Percentiles rank a stretch among this genome's conserved stretches.
Conservation (phyloP, 2,329 filamentous ascomycete genomes). For the Fusarium illudens region DNA sequence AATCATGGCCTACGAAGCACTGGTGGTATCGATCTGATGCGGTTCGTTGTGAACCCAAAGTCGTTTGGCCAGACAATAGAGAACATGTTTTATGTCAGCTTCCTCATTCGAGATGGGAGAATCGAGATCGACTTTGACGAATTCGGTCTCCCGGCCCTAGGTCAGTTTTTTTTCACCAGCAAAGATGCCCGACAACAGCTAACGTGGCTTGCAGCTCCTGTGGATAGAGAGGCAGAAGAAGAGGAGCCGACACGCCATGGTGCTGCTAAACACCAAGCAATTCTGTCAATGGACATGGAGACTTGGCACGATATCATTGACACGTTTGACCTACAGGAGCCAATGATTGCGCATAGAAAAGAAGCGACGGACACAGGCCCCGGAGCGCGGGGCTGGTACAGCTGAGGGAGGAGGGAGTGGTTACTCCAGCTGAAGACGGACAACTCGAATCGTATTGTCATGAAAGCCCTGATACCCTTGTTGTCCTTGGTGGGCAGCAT, state of each 20-base stretch:
- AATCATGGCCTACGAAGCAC: conserved; percentile 71
- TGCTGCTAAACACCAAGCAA: conserved; percentile 79
- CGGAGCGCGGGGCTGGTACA: conserved; percentile 72
- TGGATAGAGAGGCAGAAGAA: conserved; percentile 55
- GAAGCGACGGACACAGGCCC: conserved; percentile 63
- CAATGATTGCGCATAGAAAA: conserved; percentile 84
- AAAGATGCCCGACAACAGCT: background rate
- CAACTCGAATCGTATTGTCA: conserved; percentile 10
- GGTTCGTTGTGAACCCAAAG: conserved; percentile 87
- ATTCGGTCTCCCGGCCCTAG: conserved; percentile 77
- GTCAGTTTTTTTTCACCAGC: conserved; percentile 62
- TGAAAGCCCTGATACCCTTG: conserved; percentile 4
- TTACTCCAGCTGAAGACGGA: background rate
- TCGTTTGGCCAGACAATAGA: conserved; percentile 96
- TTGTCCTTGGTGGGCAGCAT: background rate
- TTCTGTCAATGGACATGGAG: conserved; percentile 86
- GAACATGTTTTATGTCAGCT: conserved; percentile 96
- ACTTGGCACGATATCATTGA: conserved; percentile 83
- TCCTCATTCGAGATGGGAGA: conserved; percentile 87
- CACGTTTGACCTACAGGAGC: conserved; percentile 77
- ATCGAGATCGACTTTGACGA: conserved; percentile 78
- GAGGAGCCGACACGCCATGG: conserved; percentile 59
- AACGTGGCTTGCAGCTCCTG: conserved; percentile 44
- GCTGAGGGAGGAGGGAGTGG: conserved; percentile 46
- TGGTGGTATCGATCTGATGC: conserved; percentile 80